Conservation (phyloP, 805 yeast species). For the Candida sonorensis region DNA sequence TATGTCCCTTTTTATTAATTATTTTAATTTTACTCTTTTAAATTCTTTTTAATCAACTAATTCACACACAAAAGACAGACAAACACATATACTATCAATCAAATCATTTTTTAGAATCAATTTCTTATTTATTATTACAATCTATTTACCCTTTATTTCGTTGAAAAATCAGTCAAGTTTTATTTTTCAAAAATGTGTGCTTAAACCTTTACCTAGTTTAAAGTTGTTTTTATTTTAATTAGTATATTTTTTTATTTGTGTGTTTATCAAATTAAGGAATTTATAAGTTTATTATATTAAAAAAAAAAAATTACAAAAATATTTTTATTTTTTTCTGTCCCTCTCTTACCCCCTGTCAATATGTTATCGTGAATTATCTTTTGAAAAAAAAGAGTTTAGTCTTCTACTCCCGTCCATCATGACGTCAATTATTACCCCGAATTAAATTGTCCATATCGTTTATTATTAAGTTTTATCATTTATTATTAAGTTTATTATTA, state of each 20-base stretch:
- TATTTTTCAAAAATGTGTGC: constrained; percentile 20
- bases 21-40: not conserved
- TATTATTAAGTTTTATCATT: too few species aligned
- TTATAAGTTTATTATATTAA: constrained; percentile 6
- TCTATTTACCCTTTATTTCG: not conserved
- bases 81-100: too few species aligned
- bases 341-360: constrained; percentile 8
- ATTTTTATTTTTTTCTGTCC: too few species aligned
- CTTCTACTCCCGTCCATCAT: constrained; percentile 24
- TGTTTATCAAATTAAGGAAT: constrained; percentile 12
- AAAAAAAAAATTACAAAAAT: constrained; percentile 4
- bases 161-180: not conserved
- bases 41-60: too few species aligned
- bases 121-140: too few species aligned
- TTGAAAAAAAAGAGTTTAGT: too few species aligned
- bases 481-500: not conserved
- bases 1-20: not conserved
- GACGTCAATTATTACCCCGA: constrained; percentile 17
- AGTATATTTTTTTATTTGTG: constrained; percentile 10
- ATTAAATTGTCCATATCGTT: too few species aligned
- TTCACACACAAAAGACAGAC: too few species aligned
- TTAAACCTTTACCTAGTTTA: constrained; percentile 12
- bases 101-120: too few species aligned
- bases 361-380: constrained; percentile 18
- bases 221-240: too few species aligned